Evolutionary conservation across 306 rosid genomes (phyloP).

Genomic region (Sophora flavescens): DNA sequence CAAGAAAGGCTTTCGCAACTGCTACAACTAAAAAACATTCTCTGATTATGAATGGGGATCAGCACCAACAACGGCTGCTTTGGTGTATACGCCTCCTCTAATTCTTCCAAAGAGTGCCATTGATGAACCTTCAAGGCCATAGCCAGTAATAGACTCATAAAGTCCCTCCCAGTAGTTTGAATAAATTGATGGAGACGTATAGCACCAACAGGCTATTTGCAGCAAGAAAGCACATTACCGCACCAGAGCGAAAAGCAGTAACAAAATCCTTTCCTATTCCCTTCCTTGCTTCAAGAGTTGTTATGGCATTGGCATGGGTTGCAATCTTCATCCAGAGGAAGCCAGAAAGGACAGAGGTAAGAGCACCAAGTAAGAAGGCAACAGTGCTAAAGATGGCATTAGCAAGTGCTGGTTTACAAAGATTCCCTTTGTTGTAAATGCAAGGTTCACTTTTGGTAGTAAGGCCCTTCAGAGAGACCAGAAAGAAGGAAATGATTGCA

Average conservation of each 20-base stretch:
- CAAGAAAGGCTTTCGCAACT: conserved; percentile 29
- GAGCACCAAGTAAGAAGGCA: conserved; percentile 73
- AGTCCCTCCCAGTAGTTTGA: conserved; percentile 79
- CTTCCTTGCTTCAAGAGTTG: conserved; percentile 68
- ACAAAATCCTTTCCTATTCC: conserved; percentile 71
- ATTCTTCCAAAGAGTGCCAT: conserved; percentile 87
- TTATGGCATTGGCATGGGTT: conserved; percentile 78
- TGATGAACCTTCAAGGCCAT: conserved; percentile 82
- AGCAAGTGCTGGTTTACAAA: conserved; percentile 80
- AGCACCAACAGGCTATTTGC: conserved; percentile 76
- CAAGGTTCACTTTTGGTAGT: conserved; percentile 74
- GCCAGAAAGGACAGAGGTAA: conserved; percentile 70
- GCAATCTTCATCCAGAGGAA: conserved; percentile 81
- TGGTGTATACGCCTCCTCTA: conserved; percentile 82
- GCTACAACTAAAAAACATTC: background rate
- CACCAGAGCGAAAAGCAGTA: conserved; percentile 68
- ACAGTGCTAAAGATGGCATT: conserved; percentile 65
- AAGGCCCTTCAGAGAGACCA: conserved; percentile 79
- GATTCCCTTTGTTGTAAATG: conserved; percentile 63
- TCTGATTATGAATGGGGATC: conserved; percentile 23
- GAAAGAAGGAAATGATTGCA: conserved; percentile 63
- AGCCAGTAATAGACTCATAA: conserved; percentile 75
- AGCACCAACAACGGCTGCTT: conserved; percentile 91
- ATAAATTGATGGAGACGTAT: conserved; percentile 59
- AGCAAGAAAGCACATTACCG: conserved; percentile 78